phyloP scores from a whole-genome alignment of 805 yeast genomes.

The Wickerhamomyces bisporus region DNA sequence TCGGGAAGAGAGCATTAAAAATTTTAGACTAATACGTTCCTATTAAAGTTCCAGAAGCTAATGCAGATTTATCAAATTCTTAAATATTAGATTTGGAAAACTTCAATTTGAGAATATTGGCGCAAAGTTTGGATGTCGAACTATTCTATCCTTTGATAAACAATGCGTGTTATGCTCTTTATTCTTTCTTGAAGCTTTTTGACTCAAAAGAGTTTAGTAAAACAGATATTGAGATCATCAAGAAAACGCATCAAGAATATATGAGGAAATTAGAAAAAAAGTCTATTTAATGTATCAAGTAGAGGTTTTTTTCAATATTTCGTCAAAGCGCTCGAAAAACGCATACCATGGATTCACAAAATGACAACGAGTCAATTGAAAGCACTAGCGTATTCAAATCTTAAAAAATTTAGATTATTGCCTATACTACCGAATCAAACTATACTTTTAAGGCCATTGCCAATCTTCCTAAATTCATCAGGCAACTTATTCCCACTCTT shows the following conservation, averaged over 20 bases:
- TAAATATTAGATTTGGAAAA: not conserved
- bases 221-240: not conserved
- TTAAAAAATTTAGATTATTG: not conserved
- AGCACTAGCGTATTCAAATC: not conserved
- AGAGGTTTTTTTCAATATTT: too few relatives aligned
- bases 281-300: too few relatives aligned
- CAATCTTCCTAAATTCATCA: conserved; percentile 14
- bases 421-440: too few relatives aligned
- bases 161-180: conserved; percentile 13
- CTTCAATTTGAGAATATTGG: conserved; percentile 5
- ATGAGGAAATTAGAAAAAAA: conserved; percentile 3
- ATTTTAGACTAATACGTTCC: not conserved
- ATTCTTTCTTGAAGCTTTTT: conserved; percentile 8
- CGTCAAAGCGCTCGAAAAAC: too few relatives aligned
- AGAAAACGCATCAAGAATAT: not conserved
- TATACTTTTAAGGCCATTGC: conserved; percentile 7
- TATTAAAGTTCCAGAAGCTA: conserved; percentile 2
- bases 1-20: too few relatives aligned
- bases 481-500: conserved; percentile 21
- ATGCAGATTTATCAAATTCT: conserved; percentile 6
- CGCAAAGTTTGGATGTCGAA: conserved; percentile 4
- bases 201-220: conserved; percentile 2
- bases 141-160: conserved; percentile 15
- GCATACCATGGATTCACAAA: too few relatives aligned
- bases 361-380: too few relatives aligned